phyloP scores from a whole-genome alignment of 169 alveolate species.

The Fabrea salina region DNA sequence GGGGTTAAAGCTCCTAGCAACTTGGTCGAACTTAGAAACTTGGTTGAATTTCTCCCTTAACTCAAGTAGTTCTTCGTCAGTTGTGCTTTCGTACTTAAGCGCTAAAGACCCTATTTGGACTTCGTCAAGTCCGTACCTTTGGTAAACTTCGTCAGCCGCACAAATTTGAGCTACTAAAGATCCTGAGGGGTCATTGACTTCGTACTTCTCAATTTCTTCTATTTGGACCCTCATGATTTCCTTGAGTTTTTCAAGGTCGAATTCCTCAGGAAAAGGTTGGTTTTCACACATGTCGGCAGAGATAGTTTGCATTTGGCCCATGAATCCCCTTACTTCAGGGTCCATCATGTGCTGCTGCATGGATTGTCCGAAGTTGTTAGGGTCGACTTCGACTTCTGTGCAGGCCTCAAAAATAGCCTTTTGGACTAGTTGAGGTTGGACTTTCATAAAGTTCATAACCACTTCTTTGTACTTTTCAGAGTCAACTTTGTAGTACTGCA shows the following conservation, averaged over 20 bases:
- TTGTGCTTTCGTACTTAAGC: background rate
- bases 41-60: background rate
- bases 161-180: background rate
- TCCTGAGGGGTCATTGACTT: background rate
- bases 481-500: background rate
- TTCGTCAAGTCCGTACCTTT: background rate
- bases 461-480: constrained; percentile 1
- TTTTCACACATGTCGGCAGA: constrained; percentile 12
- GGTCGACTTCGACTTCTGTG: background rate
- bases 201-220: background rate
- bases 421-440: background rate
- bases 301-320: background rate
- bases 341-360: background rate
- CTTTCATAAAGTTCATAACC: background rate
- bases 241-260: background rate
- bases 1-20: too few species aligned
- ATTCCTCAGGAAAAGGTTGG: constrained; percentile 18
- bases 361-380: background rate
- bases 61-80: background rate
- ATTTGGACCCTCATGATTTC: background rate
- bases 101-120: background rate
- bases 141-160: background rate
- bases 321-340: background rate
- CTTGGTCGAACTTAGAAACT: too few species aligned
- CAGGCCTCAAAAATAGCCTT: background rate